Base-by-base conservation (phyloP, 2,329 filamentous ascomycete genomes). In the Paraphoma chrysanthemicola region DNA sequence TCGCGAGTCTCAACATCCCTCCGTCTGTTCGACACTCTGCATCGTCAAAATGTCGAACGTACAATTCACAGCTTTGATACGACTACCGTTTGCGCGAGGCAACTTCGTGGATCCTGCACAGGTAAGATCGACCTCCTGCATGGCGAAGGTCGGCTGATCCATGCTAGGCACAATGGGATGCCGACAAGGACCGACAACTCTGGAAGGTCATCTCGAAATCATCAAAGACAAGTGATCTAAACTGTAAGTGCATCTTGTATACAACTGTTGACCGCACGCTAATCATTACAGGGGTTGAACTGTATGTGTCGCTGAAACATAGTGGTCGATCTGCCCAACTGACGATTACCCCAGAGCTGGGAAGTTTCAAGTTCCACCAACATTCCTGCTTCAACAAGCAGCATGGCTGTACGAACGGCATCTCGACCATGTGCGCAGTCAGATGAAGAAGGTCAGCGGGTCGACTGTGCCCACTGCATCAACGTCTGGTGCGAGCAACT, bases 361-460 rank as follows among this genome's bases (percentile, higher is more conserved):
- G 50, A 83, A 86, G 44, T 97, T 97, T 77, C 86, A 93, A 60
- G 94, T 97, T 17, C 90, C 91, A 28, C 87, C 96, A 55, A 85
- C 92, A 41, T 98, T 98, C 71, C 84, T 99, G 31, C 86, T 97
- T 14, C 92, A 97, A 73, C 93, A 99, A 78, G 93, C 93, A 61
- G 93, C 92, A 76, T 97, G 93, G 86, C 86, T 98, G 6, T 97
- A 95, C 71, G 93, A 98, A 74, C 85, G 91, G 49, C 92, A 98
- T 79, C 86, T 96, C 29, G 91, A 91, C 0, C 92, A 97, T 74
- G 91, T 98, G 46, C 88, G 92, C 64, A 93, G 91, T 17, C 93
- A 97, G 78, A 92, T 98, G 81, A 88, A 91, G 59, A 95, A 90
- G 72, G 87, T 89, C 43, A 87, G 85, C 2, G 84, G 79, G 54